Conservation (phyloP, 257 asterid species). For the Parsonsia alboflavescens region DNA sequence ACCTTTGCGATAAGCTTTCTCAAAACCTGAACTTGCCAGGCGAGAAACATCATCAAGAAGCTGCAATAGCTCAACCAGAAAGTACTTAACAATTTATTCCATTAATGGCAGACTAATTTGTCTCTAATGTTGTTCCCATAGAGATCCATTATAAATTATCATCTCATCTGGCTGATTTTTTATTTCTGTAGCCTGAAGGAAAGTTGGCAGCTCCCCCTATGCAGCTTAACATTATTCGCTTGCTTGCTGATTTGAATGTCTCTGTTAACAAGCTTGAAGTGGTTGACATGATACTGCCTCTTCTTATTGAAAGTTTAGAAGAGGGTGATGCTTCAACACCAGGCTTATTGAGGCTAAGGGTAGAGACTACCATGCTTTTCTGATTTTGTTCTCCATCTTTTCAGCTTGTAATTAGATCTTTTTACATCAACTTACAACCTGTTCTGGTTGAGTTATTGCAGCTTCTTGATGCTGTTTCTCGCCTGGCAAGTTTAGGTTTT, state of each 20-base stretch:
- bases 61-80: constrained; percentile 74
- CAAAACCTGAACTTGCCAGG: constrained; percentile 96
- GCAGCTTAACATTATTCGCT: constrained; percentile 79
- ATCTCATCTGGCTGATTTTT: not conserved
- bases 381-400: not conserved
- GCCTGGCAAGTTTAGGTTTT: constrained; percentile 95
- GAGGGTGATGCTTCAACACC: constrained; percentile 96
- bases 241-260: constrained; percentile 78
- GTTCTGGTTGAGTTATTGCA: constrained; percentile 70
- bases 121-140: not conserved
- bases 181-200: constrained; percentile 62
- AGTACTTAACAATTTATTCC: not conserved
- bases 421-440: constrained; percentile 44
- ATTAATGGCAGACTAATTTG: not conserved
- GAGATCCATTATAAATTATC: not conserved
- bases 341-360: constrained; percentile 85
- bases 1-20: constrained; percentile 96
- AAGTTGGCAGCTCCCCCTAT: constrained; percentile 64
- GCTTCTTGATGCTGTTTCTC: constrained; percentile 99
- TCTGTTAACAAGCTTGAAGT: constrained; percentile 80
- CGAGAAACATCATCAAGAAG: constrained; percentile 99
- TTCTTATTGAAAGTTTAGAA: constrained; percentile 91
- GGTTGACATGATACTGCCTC: constrained; percentile 91
- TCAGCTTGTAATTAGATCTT: constrained; percentile 15
- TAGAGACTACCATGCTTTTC: constrained; percentile 20